Evolutionary conservation across 768 basidiomycete species (phyloP), one percentile per base, ranked within the genome.

Genomic region (Crepidotus variabilis): DNA sequence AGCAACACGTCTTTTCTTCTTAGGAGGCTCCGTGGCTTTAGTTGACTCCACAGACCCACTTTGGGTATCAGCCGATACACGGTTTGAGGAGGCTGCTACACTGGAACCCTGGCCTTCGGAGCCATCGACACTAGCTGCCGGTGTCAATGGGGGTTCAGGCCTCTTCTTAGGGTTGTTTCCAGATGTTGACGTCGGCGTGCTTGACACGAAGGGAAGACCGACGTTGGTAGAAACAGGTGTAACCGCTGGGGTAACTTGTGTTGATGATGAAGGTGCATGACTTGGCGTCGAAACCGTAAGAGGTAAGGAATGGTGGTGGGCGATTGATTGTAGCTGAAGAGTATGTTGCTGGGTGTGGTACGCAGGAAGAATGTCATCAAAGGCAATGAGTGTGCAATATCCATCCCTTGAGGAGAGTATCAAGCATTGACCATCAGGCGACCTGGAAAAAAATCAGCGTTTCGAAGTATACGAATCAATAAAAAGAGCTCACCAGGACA

Each of bases 381-480:
- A 98, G 20, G 92, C 81, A 62, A 97, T 80, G 56, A 98, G 81
- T 0, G 96, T 97, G 75, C 97, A 98, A 71, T 98, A 99, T 0
- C 97, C 97, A 67, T 99, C 97, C 23, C 94, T 85, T 0, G 94
- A 92, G 1, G 94, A 89, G 23, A 98, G 83, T 50, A 98, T 83
- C 16, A 99, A 80, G 43, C 90, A 85, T 70, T 97, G 93, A 2
- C 97, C 97, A 64, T 98, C 97, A 1, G 94, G 86, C 1, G 96
- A 96, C 96, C 96, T 98, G 64, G 22, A 8, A 3, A 3, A 28
- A 28, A 28, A 32, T 23, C 9, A 39, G 32, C 55, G 24, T 16
- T 21, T 47, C 52, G 55, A 21, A 60, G 52, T 46, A 16, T 56
- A 51, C 34, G 7, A 51, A 34, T n/a, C 56, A 49, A 33, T 52